Evolutionary conservation across 2,329 filamentous ascomycete species (phyloP).

Genomic region (Didymella exigua): DNA sequence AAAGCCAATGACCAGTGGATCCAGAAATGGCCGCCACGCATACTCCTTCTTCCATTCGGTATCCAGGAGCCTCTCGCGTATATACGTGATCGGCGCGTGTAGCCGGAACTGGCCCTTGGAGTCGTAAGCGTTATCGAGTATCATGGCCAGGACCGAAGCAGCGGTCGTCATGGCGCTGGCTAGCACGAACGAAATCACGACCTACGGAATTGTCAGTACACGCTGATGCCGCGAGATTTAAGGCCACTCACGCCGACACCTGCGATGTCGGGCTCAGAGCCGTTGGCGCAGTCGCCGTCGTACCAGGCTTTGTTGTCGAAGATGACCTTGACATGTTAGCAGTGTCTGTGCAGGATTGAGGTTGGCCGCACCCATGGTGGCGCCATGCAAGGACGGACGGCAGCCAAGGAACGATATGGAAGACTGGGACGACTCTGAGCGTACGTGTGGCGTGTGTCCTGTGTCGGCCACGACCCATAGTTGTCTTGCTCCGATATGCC

Average conservation of each 20-base stretch:
- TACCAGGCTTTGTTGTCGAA: conserved; percentile 30
- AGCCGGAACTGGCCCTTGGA: conserved; percentile 32
- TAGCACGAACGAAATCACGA: conserved; percentile 39
- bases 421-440: background rate
- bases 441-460: background rate
- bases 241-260: conserved; percentile 30
- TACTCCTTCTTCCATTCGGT: conserved; percentile 40
- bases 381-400: conserved; percentile 22
- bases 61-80: conserved; percentile 32
- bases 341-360: no score
- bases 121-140: conserved; percentile 41
- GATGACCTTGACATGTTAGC: background rate
- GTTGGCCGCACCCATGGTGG: conserved; percentile 31
- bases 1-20: conserved; percentile 40
- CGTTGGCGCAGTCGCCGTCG: conserved; percentile 28
- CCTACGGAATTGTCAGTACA: conserved; percentile 19
- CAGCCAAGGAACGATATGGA: background rate
- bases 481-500: background rate
- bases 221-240: background rate
- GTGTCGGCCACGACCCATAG: background rate
- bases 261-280: conserved; percentile 40
- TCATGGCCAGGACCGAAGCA: conserved; percentile 40
- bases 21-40: conserved; percentile 39
- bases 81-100: conserved; percentile 27
- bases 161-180: conserved; percentile 39